phyloP scores from a whole-genome alignment of 805 yeast genomes.

The Starmerella roubikii region DNA sequence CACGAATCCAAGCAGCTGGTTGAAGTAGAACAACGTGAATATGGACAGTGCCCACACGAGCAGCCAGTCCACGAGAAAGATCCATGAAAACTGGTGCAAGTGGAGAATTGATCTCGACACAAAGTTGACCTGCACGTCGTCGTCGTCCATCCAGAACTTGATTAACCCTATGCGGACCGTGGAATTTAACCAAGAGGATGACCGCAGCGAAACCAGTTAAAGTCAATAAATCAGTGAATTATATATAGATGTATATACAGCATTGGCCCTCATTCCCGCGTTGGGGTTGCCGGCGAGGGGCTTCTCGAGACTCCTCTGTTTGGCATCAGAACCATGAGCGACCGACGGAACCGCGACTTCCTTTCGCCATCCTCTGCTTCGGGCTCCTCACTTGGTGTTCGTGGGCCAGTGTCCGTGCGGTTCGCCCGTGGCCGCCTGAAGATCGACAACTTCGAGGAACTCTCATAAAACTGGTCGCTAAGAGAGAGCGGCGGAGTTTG shows the following conservation, averaged over 20 bases:
- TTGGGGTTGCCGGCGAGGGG: background rate
- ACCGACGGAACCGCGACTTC: conserved; percentile 17
- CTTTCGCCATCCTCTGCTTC: conserved; percentile 10
- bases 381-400: conserved; percentile 1
- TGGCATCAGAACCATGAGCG: conserved; percentile 16
- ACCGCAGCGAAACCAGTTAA: too few species aligned
- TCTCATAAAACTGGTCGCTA: background rate
- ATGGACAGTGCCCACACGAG: conserved; percentile 48
- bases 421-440: conserved; percentile 9
- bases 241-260: background rate
- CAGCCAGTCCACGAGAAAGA: conserved; percentile 74
- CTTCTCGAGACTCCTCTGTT: background rate
- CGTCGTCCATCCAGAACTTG: too few species aligned
- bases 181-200: too few species aligned
- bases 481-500: conserved; percentile 10
- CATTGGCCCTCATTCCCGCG: too few species aligned
- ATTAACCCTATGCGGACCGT: too few species aligned
- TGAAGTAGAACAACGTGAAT: conserved; percentile 60
- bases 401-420: conserved; percentile 1
- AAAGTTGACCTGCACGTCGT: conserved; percentile 13
- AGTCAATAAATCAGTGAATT: background rate
- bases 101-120: conserved; percentile 22
- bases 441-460: conserved; percentile 5
- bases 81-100: conserved; percentile 39
- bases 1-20: conserved; percentile 51